A percentile compares a stretch with the other conserved stretches of the same genome.
Evolutionary conservation across 257 asterid genomes (phyloP).

Genomic region (Coffea eugenioides): DNA sequence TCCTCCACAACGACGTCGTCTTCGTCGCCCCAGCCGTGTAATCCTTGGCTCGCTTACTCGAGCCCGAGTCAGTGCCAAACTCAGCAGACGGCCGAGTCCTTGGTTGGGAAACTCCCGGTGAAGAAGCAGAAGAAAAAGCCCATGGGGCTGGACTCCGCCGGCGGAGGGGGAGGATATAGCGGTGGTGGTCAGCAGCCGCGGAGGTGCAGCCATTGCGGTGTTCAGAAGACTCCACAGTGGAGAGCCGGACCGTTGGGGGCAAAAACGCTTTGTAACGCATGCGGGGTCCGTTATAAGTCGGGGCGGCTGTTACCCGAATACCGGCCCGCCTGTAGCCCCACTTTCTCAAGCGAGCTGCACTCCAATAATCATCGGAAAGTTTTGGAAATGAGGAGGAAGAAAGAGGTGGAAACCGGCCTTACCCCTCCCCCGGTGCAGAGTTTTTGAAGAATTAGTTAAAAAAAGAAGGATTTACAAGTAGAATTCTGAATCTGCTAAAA

Average conservation of each 20-base stretch:
- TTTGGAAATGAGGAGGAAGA: conserved; percentile 82
- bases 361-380: conserved; percentile 93
- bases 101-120: conserved; percentile 25
- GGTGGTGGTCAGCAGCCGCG: conserved; percentile 52
- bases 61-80: conserved; percentile 23
- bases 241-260: conserved; percentile 90
- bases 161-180: conserved; percentile 2
- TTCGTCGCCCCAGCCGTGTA: conserved; percentile 19
- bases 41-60: conserved; percentile 16
- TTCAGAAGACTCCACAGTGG: conserved; percentile 96
- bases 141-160: background rate
- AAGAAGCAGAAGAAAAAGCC: conserved; percentile 42
- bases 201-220: conserved; percentile 91
- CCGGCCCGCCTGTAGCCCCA: conserved; percentile 96
- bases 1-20: conserved; percentile 56
- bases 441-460: conserved; percentile 38
- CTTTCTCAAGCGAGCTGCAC: conserved; percentile 66
- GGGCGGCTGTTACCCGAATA: conserved; percentile 91
- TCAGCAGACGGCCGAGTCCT: conserved; percentile 47
- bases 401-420: conserved; percentile 38
- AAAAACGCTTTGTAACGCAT: conserved; percentile 93
- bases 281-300: conserved; percentile 91
- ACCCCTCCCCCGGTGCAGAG: conserved; percentile 52
- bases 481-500: no score
- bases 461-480: background rate